Evolutionary conservation across 1,284 basidiomycete genomes (phyloP).

Genomic region (Serendipita sp.): DNA sequence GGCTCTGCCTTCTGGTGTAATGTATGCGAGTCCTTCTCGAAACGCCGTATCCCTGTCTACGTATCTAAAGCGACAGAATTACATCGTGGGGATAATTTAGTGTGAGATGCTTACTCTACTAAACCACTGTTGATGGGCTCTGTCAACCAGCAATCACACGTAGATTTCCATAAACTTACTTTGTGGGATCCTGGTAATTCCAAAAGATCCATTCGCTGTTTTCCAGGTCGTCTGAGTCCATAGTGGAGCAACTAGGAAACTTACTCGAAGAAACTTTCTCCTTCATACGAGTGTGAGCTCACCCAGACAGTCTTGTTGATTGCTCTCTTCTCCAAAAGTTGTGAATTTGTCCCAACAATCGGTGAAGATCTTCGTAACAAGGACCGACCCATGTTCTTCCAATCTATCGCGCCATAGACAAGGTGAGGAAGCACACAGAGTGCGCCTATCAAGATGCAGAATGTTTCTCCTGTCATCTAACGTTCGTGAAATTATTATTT

Average conservation of each 20-base stretch:
- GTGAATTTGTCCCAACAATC: too few relatives aligned
- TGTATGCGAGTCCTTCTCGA: conserved; percentile 12
- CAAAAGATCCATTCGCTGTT: conserved; percentile 12
- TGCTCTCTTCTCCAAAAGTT: background rate
- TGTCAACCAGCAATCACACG: background rate
- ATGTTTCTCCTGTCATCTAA: too few relatives aligned
- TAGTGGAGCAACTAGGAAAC: background rate
- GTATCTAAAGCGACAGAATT: conserved; percentile 8
- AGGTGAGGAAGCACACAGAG: too few relatives aligned
- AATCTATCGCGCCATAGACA: too few relatives aligned
- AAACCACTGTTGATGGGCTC: background rate
- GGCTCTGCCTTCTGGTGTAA: conserved; percentile 11
- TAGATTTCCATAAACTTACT: conserved; percentile 2
- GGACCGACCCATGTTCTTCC: too few relatives aligned
- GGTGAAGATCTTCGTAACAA: too few relatives aligned
- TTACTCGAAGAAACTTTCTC: conserved; percentile 15
- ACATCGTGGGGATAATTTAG: background rate
- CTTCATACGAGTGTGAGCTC: conserved; percentile 11
- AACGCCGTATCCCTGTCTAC: conserved; percentile 12
- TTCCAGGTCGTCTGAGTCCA: background rate
- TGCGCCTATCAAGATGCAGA: too few relatives aligned
- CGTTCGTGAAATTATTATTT: too few relatives aligned
- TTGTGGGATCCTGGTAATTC: conserved; percentile 14
- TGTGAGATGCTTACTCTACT: background rate
- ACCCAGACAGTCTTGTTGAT: conserved; percentile 11